Evolutionary conservation across 2,329 filamentous ascomycete genomes (phyloP).

Genomic region (Apiospora koreana): DNA sequence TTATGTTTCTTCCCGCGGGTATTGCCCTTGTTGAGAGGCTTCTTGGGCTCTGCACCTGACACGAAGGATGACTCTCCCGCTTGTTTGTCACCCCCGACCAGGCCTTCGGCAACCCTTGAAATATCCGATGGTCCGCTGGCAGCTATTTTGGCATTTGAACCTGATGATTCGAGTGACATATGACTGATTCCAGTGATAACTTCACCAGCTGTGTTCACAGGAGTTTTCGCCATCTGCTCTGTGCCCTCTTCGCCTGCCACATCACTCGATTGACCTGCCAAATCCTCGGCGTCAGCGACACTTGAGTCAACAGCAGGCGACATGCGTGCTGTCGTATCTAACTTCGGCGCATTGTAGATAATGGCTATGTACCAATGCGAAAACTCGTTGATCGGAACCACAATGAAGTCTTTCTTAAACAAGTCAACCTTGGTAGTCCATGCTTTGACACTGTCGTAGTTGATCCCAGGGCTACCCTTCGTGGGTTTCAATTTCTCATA

Average conservation of each 20-base stretch:
- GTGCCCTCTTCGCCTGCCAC: not conserved
- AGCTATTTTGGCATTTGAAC: not conserved
- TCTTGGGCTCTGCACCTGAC: constrained; percentile 24
- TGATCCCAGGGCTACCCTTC: constrained; percentile 60
- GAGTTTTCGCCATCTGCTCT: not conserved
- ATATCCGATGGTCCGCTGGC: not conserved
- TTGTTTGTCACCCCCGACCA: not conserved
- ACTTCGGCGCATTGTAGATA: constrained; percentile 80
- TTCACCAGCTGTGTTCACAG: not conserved
- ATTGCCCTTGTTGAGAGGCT: constrained; percentile 34
- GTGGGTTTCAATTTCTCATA: constrained; percentile 73
- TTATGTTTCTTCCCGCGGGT: constrained; percentile 43
- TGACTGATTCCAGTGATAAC: not conserved
- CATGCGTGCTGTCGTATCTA: constrained; percentile 39
- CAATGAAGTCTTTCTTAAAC: constrained; percentile 82
- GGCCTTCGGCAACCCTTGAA: not conserved
- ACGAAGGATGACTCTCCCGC: constrained; percentile 12
- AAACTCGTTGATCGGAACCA: constrained; percentile 88
- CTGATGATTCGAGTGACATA: not conserved
- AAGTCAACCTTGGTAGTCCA: constrained; percentile 90
- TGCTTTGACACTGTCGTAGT: constrained; percentile 80
- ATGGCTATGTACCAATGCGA: constrained; percentile 94
- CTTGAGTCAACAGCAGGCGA: constrained; percentile 20
- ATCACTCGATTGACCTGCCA: not conserved
- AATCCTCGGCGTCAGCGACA: not conserved